Conservation (phyloP, 306 rosid genomes). For the Castanopsis chinensis region DNA sequence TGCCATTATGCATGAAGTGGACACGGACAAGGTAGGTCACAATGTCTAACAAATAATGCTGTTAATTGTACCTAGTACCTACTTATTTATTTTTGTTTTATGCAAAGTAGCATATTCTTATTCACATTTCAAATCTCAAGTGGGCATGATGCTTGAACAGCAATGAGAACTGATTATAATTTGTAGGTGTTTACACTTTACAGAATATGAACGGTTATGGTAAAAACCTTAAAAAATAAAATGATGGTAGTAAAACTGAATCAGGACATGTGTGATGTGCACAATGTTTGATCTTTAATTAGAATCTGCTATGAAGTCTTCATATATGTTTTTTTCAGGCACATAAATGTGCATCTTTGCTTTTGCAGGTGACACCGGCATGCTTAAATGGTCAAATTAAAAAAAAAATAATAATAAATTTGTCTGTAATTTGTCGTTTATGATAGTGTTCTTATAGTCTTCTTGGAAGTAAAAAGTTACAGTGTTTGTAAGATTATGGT, state of each 20-base stretch:
- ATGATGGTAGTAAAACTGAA: background rate
- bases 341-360: background rate
- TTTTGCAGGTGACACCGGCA: background rate
- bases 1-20: slow-evolving; percentile 87
- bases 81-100: background rate
- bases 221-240: background rate
- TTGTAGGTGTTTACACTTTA: background rate
- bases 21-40: slow-evolving; percentile 82
- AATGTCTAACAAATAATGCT: background rate
- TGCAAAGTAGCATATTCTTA: background rate
- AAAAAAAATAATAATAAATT: background rate
- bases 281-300: background rate
- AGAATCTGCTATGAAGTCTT: too few species aligned
- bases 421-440: background rate
- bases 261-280: background rate
- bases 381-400: background rate
- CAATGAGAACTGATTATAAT: background rate
- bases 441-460: background rate
- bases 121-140: background rate
- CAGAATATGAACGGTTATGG: background rate
- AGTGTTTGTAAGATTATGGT: background rate
- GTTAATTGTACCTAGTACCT: too few species aligned
- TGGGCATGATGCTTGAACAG: background rate
- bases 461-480: background rate
- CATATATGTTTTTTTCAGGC: too few species aligned